Evolutionary conservation across 306 rosid genomes (phyloP).

Genomic region (Ammopiptanthus mongolicus): DNA sequence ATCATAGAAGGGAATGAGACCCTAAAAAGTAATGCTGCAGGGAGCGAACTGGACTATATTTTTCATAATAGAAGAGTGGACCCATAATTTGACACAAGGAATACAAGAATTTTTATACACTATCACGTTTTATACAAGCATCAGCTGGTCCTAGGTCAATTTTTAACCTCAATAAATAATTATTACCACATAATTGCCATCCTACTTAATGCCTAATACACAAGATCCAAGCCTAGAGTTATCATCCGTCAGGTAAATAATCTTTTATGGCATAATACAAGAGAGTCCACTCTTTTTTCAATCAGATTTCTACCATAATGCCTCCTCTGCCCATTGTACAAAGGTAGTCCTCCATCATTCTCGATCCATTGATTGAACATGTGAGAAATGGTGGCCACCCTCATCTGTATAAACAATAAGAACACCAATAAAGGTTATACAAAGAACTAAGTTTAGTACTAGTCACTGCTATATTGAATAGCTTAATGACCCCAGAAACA

Average conservation of each 20-base stretch:
- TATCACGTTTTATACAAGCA: conserved; percentile 38
- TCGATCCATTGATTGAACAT: conserved; percentile 48
- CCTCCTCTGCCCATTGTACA: neutral
- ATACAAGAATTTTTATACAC: conserved; percentile 25
- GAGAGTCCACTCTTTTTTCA: conserved; percentile 23
- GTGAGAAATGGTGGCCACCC: conserved; percentile 52
- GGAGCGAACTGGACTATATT: too few species aligned
- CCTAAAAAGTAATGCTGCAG: neutral
- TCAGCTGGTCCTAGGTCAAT: conserved; percentile 40
- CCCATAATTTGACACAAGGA: conserved; percentile 3
- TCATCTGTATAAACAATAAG: conserved; percentile 43
- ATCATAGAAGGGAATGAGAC: too few species aligned
- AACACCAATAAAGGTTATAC: conserved; percentile 5
- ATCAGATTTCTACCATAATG: neutral
- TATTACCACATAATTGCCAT: conserved; percentile 26
- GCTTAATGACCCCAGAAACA: neutral
- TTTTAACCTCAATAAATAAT: conserved; percentile 31
- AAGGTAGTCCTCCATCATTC: conserved; percentile 20
- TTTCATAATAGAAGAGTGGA: neutral
- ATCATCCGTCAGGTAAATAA: conserved; percentile 21
- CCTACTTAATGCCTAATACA: conserved; percentile 26
- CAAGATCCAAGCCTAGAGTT: conserved; percentile 30
- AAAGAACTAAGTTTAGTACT: neutral
- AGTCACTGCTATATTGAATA: neutral
- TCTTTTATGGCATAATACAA: conserved; percentile 32